Evolutionary conservation across 2,329 filamentous ascomycete genomes (phyloP).

Genomic region (Ophiosphaerella herpotricha): DNA sequence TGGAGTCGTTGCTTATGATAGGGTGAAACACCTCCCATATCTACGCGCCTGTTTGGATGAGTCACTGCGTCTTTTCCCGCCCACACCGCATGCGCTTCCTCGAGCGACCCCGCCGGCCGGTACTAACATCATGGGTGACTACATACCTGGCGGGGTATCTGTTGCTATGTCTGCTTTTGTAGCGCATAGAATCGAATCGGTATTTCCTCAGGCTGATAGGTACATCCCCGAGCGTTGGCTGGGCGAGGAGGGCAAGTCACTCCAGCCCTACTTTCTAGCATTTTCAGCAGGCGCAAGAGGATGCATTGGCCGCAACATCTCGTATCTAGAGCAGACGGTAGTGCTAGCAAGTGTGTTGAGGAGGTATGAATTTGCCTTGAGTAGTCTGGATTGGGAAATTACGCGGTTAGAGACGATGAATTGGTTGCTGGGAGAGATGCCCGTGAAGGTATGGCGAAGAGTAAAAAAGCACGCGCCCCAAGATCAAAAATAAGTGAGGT

Average conservation of each 20-base stretch:
- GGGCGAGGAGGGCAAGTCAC: constrained; percentile 34
- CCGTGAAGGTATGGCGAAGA: constrained; percentile 46
- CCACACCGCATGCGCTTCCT: constrained; percentile 48
- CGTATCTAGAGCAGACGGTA: constrained; percentile 38
- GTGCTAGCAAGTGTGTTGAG: constrained; percentile 41
- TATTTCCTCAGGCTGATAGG: constrained; percentile 37
- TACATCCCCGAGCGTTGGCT: constrained; percentile 47
- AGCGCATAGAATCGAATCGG: constrained; percentile 43
- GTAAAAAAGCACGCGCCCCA: constrained; percentile 10
- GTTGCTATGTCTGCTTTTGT: constrained; percentile 53
- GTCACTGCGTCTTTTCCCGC: constrained; percentile 52
- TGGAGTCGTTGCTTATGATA: constrained; percentile 33
- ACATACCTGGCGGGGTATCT: constrained; percentile 30
- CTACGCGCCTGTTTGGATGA: constrained; percentile 52
- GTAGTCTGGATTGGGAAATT: constrained; percentile 41
- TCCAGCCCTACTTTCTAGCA: constrained; percentile 37
- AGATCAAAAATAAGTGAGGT: no score
- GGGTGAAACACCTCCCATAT: constrained; percentile 40
- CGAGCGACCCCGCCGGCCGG: constrained; percentile 41
- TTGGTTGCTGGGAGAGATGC: constrained; percentile 44
- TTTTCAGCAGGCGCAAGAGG: constrained; percentile 36
- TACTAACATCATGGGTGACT: constrained; percentile 27
- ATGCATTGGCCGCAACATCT: constrained; percentile 39
- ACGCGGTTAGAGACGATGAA: constrained; percentile 46
- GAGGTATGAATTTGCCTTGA: constrained; percentile 46